Conservation (phyloP, 352 stramenopile species). For the Pythium sp. region DNA sequence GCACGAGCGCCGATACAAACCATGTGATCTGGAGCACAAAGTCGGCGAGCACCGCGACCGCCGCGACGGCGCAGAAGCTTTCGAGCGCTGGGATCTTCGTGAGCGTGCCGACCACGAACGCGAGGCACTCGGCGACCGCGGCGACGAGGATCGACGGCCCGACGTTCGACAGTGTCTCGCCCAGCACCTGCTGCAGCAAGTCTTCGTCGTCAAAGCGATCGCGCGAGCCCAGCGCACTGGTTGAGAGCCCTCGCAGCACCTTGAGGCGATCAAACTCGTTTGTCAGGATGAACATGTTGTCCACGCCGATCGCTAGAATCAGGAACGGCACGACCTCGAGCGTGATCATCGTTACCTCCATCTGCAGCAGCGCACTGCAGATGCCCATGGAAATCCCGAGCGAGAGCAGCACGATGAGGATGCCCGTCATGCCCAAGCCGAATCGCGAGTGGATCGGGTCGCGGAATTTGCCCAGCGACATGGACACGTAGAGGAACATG, state of each 20-base stretch:
- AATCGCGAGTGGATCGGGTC: slow-evolving; percentile 76
- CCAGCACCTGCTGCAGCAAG: slow-evolving; percentile 61
- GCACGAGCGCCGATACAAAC: slow-evolving; percentile 78
- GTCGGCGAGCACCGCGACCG: slow-evolving; percentile 73
- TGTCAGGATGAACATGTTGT: slow-evolving; percentile 93
- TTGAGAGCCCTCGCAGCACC: slow-evolving; percentile 38
- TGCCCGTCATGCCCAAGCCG: slow-evolving; percentile 76
- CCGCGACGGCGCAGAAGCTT: slow-evolving; percentile 86
- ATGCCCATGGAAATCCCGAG: slow-evolving; percentile 74
- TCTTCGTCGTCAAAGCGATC: slow-evolving; percentile 35
- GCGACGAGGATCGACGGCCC: slow-evolving; percentile 87
- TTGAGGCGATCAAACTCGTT: slow-evolving; percentile 82
- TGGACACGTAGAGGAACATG: slow-evolving; percentile 90
- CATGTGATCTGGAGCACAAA: slow-evolving; percentile 87
- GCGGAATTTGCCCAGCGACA: slow-evolving; percentile 72
- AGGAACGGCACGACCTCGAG: slow-evolving; percentile 90
- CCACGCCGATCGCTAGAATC: slow-evolving; percentile 89
- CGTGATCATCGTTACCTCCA: slow-evolving; percentile 91
- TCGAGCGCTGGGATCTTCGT: slow-evolving; percentile 86
- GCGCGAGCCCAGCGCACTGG: slow-evolving; percentile 26
- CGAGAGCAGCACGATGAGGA: slow-evolving; percentile 82
- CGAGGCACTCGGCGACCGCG: slow-evolving; percentile 74
- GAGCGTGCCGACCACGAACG: slow-evolving; percentile 77
- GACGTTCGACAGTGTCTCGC: slow-evolving; percentile 76
- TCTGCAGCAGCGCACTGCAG: slow-evolving; percentile 53